Percentiles rank a stretch among this genome's conserved stretches.
phyloP scores from a whole-genome alignment of 805 yeast genomes.

The Pichia rugopelliculosa region DNA sequence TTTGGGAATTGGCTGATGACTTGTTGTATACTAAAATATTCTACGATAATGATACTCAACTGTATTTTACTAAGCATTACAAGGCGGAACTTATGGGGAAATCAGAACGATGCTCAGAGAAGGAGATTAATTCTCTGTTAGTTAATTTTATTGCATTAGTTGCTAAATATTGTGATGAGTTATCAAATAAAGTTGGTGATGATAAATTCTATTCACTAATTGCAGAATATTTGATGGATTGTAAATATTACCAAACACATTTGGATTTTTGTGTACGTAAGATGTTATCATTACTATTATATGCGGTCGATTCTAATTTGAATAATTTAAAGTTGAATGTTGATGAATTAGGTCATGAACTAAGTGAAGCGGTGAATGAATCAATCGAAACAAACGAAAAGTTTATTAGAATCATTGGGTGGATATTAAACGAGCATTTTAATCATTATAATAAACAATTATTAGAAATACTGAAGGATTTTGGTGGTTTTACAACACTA shows the following conservation, averaged over 20 bases:
- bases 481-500: constrained; percentile 43
- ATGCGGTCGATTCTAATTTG: constrained; percentile 21
- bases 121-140: constrained; percentile 28
- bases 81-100: constrained; percentile 8
- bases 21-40: constrained; percentile 23
- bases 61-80: constrained; percentile 18
- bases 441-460: constrained; percentile 22
- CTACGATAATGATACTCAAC: constrained; percentile 19
- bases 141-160: constrained; percentile 28
- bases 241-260: constrained; percentile 29
- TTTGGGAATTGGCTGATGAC: constrained; percentile 28
- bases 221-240: constrained; percentile 22
- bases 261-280: constrained; percentile 42
- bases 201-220: constrained; percentile 22
- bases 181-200: constrained; percentile 15
- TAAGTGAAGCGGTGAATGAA: constrained; percentile 16
- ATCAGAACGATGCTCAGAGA: constrained; percentile 19
- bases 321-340: constrained; percentile 18
- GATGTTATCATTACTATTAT: constrained; percentile 37
- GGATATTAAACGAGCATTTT: constrained; percentile 24
- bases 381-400: constrained; percentile 24
- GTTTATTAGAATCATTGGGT: constrained; percentile 27
- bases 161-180: constrained; percentile 23
- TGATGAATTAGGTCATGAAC: constrained; percentile 10
- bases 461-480: constrained; percentile 41